Conservation (phyloP, 352 stramenopile species). For the Aphanomyces invadans region DNA sequence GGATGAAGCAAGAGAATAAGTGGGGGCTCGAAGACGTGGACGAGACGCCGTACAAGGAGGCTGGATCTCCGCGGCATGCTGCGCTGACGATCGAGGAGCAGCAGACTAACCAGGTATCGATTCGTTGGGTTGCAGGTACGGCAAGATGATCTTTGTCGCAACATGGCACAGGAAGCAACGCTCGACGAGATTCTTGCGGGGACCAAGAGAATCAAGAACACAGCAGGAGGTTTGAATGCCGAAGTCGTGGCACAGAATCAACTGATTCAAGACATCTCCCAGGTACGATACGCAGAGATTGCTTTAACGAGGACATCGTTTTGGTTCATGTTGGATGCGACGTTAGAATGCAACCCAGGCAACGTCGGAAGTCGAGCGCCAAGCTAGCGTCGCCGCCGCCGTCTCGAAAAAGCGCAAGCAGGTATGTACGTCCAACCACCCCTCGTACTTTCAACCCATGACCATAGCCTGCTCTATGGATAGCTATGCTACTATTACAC, state of each 20-base stretch:
- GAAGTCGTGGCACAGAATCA: conserved; percentile 52
- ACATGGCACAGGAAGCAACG: conserved; percentile 38
- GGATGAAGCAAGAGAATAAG: not conserved
- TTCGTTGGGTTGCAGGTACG: not conserved
- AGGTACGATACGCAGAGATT: conserved; percentile 13
- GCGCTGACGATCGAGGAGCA: conserved; percentile 20
- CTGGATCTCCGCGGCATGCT: not conserved
- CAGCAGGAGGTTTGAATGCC: conserved; percentile 48
- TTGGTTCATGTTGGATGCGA: not conserved
- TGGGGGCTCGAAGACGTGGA: not conserved
- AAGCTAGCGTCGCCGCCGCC: conserved; percentile 46
- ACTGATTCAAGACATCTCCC: conserved; percentile 46
- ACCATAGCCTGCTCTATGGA: no score
- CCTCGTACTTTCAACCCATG: no score
- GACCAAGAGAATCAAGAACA: conserved; percentile 42
- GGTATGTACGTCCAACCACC: conserved; percentile 26
- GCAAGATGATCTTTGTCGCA: not conserved
- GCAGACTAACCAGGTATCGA: conserved; percentile 14
- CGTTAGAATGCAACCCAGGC: conserved; percentile 1
- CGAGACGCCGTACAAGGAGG: not conserved
- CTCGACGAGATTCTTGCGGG: conserved; percentile 48
- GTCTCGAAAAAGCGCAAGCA: conserved; percentile 40
- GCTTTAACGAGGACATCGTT: not conserved
- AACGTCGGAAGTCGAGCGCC: conserved; percentile 32
- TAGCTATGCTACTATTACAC: conserved; percentile 49